These are phyloP conservation scores for Microsporum canis DNA, from an alignment of 2,329 filamentous ascomycete species.

Conservation along the genomic window DNA sequence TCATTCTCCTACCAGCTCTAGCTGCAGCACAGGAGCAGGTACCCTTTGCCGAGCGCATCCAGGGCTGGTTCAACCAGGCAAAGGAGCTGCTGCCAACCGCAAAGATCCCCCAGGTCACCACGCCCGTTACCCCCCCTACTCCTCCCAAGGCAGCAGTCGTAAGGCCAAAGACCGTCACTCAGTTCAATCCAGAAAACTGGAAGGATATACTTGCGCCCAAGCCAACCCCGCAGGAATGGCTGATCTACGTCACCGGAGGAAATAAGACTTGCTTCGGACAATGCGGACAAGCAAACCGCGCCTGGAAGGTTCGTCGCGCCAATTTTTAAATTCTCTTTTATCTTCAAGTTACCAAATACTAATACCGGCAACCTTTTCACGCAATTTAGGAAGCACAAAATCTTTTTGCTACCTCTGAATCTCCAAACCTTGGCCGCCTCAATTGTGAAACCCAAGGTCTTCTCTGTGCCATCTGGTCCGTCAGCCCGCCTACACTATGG, in stretches of 20 bases:
- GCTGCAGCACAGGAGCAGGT: constrained; percentile 49
- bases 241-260: constrained; percentile 51
- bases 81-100: constrained; percentile 45
- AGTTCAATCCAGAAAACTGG: constrained; percentile 48
- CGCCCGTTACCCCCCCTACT: constrained; percentile 32
- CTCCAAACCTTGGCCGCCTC: constrained; percentile 47
- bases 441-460: constrained; percentile 49
- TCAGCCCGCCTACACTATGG: constrained; percentile 45
- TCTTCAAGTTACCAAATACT: background rate
- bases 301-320: constrained; percentile 35
- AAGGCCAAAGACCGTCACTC: constrained; percentile 40
- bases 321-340: background rate
- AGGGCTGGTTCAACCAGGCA: constrained; percentile 41
- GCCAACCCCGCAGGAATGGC: constrained; percentile 40
- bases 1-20: constrained; percentile 65
- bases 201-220: constrained; percentile 39
- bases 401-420: constrained; percentile 42
- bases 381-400: constrained; percentile 39
- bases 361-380: background rate
- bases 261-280: constrained; percentile 54
- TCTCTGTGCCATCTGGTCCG: constrained; percentile 51
- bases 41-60: constrained; percentile 37
- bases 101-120: constrained; percentile 24
- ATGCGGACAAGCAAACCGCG: constrained; percentile 44
- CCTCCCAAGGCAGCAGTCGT: constrained; percentile 34